These are phyloP conservation scores for Boletus reticuloceps DNA, from an alignment of 768 basidiomycete genomes.

Conservation along the genomic window DNA sequence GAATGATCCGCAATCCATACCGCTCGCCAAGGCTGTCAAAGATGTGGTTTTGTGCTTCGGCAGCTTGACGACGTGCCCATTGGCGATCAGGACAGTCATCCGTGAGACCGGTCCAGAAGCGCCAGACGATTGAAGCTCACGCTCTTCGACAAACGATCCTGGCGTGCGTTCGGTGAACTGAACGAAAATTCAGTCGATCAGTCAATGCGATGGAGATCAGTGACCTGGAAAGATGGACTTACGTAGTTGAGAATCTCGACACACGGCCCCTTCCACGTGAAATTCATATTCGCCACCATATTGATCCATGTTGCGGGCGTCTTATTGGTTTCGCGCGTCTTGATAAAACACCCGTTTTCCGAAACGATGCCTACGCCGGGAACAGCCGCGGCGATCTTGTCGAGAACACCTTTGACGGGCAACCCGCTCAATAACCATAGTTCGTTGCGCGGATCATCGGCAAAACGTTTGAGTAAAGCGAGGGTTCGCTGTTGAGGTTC, in stretches of 20 bases:
- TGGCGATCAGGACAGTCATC: constrained; percentile 57
- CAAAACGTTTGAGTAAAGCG: constrained; percentile 51
- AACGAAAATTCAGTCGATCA: background rate
- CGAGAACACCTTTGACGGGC: constrained; percentile 59
- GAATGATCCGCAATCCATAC: constrained; percentile 80
- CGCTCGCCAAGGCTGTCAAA: constrained; percentile 85
- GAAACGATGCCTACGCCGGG: constrained; percentile 80
- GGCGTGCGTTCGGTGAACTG: constrained; percentile 90
- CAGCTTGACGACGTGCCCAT: constrained; percentile 86
- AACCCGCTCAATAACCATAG: constrained; percentile 84
- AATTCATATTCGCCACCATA: constrained; percentile 75
- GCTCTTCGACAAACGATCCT: constrained; percentile 80
- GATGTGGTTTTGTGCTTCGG: constrained; percentile 90
- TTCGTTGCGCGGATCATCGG: constrained; percentile 65
- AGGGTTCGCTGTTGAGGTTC: constrained; percentile 40
- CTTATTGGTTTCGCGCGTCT: constrained; percentile 40
- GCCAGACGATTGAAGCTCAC: constrained; percentile 83
- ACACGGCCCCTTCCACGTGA: constrained; percentile 79
- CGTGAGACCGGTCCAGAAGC: constrained; percentile 66
- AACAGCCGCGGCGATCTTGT: constrained; percentile 55
- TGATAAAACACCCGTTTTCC: constrained; percentile 87
- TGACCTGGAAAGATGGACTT: constrained; percentile 35
- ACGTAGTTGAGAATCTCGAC: constrained; percentile 85
- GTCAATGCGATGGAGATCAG: background rate
- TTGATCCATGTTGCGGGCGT: constrained; percentile 60